Conservation (phyloP, 2,329 filamentous ascomycete genomes). For the Ascosphaera aggregata region DNA sequence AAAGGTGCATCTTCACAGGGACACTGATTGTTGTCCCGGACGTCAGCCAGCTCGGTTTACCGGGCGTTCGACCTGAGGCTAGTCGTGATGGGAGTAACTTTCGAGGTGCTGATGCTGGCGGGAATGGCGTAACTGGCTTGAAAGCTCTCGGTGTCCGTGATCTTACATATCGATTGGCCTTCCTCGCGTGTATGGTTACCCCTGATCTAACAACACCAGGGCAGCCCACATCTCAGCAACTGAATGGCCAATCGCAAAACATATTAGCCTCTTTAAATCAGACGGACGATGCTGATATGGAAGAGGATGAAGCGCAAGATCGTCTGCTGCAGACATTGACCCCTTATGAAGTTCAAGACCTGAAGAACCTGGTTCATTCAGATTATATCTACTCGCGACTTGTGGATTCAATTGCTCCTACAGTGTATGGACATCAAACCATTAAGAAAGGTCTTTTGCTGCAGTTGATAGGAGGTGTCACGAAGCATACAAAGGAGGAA, state of each 20-base stretch:
- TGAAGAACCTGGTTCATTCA: slow-evolving; percentile 81
- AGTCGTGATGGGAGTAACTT: slow-evolving; percentile 60
- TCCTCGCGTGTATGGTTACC: slow-evolving; percentile 87
- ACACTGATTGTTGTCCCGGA: slow-evolving; percentile 92
- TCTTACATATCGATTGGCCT: slow-evolving; percentile 86
- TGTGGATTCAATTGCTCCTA: slow-evolving; percentile 84
- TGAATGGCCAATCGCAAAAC: slow-evolving; percentile 55
- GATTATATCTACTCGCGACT: slow-evolving; percentile 87
- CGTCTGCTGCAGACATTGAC: slow-evolving; percentile 73
- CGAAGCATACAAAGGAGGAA: slow-evolving; percentile 63
- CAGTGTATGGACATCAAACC: slow-evolving; percentile 90
- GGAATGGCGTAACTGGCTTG: slow-evolving; percentile 64
- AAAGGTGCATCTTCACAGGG: slow-evolving; percentile 96
- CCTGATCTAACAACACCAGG: slow-evolving; percentile 68
- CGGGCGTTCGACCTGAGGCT: slow-evolving; percentile 61
- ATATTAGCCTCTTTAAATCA: slow-evolving; percentile 69
- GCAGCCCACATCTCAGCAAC: slow-evolving; percentile 42
- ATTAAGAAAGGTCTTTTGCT: slow-evolving; percentile 93
- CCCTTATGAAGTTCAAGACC: slow-evolving; percentile 66
- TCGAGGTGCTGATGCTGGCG: slow-evolving; percentile 57
- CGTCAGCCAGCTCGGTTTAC: slow-evolving; percentile 80
- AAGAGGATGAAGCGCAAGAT: slow-evolving; percentile 68
- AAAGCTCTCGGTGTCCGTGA: slow-evolving; percentile 88
- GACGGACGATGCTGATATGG: slow-evolving; percentile 41
- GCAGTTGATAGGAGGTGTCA: slow-evolving; percentile 88